A percentile compares a stretch with the other conserved stretches of the same genome.
Evolutionary conservation across 2,329 filamentous ascomycete species (phyloP).

Genomic region (Aspergillus ochraceoroseus): DNA sequence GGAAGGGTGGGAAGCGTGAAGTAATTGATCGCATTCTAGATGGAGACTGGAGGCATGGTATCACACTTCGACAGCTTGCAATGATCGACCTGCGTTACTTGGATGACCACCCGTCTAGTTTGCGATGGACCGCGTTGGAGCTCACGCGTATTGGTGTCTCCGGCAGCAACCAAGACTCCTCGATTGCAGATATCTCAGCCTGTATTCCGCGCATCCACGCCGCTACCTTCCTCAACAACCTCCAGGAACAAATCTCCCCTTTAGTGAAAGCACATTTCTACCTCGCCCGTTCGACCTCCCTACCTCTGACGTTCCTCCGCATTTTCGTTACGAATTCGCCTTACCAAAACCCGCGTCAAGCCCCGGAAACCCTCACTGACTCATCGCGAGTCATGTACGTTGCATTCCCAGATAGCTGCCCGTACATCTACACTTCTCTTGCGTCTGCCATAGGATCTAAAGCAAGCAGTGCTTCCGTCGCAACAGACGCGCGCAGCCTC

Average conservation of each 20-base stretch:
- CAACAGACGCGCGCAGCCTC: constrained; percentile 57
- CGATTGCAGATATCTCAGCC: constrained; percentile 32
- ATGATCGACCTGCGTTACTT: constrained; percentile 53
- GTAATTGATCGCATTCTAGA: constrained; percentile 54
- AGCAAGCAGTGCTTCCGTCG: constrained; percentile 22
- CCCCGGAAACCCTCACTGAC: constrained; percentile 47
- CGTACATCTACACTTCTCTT: constrained; percentile 64
- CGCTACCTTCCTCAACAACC: constrained; percentile 69
- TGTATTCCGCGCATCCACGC: constrained; percentile 69
- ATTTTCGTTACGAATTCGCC: constrained; percentile 76
- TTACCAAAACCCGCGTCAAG: constrained; percentile 56
- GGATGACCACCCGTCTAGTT: constrained; percentile 49
- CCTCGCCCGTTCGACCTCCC: constrained; percentile 62
- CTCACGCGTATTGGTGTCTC: constrained; percentile 32
- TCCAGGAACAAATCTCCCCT: constrained; percentile 69
- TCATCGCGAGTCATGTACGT: constrained; percentile 69
- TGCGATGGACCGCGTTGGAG: constrained; percentile 53
- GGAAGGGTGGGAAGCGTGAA: constrained; percentile 51
- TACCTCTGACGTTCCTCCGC: constrained; percentile 66
- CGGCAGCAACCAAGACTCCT: constrained; percentile 21
- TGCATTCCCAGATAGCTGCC: constrained; percentile 75
- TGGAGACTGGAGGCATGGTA: constrained; percentile 54
- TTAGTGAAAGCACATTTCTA: constrained; percentile 81
- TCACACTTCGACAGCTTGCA: constrained; percentile 53
- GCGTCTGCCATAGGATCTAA: constrained; percentile 39